Base-by-base conservation (phyloP, 257 asterid genomes). In the Fraxinus quadrangulata region DNA sequence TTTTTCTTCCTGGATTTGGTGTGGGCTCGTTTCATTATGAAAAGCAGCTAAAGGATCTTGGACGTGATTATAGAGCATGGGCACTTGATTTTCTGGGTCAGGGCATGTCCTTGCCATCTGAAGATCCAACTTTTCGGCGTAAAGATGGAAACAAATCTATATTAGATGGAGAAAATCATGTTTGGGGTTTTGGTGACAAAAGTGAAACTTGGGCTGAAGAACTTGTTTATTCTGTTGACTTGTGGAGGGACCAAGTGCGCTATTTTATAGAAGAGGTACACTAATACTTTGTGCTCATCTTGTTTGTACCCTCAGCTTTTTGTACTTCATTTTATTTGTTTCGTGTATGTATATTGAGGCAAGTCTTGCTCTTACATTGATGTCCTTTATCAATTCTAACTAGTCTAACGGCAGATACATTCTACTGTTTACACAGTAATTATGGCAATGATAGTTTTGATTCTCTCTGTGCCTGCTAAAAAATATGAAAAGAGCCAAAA, bases 11-110 rank as follows among this genome's bases (percentile, higher is more conserved):
- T 5, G 98, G 98, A 39, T 95, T 95, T 80, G 99, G 98, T 5
- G 97, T 90, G 73, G 99, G 99, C 77, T 95, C 99, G 36, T 95
- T 95, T 84, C 99, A 95, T 77, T 95, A 93, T 76, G 90, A 91
- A 69, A 95, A 93, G 68, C 99, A 95, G 85, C 77, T 95, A 16
- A 87, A 88, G 85, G 99, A 93, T 92, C 96, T 95, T 67, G 99
- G 99, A 8, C 91, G 91, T 61, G 96, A 92, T 85, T 80, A 83
- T 70, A 89, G 99, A 86, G 81, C 80, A 8, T 91, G 89, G 88
- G 97, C 99, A 1, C 80, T 91, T 4, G 99, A 95, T 83, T 95
- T 91, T 84, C 88, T 93, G 70, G 99, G 99, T 39, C 99, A 95
- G 72, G 98, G 99, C 45, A 83, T 77, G 90, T 95, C 99, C 14